Percentiles rank a stretch among this genome's conserved stretches.
Evolutionary conservation across 2,329 filamentous ascomycete species (phyloP).

Genomic region (Laburnicola sp.): DNA sequence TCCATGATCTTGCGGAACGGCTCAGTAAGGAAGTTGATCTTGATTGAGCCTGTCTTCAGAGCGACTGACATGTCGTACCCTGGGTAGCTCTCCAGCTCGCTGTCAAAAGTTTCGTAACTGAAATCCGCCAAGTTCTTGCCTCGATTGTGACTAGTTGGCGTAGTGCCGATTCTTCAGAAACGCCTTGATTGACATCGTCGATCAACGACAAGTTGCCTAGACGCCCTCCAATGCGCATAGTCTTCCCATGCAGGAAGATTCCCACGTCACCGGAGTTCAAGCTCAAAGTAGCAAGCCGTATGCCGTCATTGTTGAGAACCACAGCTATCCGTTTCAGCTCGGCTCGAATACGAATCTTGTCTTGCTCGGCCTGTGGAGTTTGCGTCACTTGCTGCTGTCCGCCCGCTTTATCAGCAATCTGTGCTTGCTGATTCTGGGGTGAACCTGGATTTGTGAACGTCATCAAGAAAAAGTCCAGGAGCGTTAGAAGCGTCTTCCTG

Average conservation of each 20-base stretch:
- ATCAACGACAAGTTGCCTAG: slow-evolving; percentile 86
- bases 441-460: slow-evolving; percentile 76
- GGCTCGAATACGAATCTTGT: slow-evolving; percentile 90
- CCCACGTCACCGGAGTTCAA: slow-evolving; percentile 91
- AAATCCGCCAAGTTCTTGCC: slow-evolving; percentile 93
- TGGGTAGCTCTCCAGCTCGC: slow-evolving; percentile 75
- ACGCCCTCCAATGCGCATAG: slow-evolving; percentile 84
- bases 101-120: slow-evolving; percentile 93
- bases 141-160: slow-evolving; percentile 91
- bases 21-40: slow-evolving; percentile 95
- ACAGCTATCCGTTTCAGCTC: slow-evolving; percentile 91
- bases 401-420: slow-evolving; percentile 34
- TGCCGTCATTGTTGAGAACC: slow-evolving; percentile 96
- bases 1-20: slow-evolving; percentile 98
- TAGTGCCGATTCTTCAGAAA: slow-evolving; percentile 76
- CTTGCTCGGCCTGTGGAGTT: slow-evolving; percentile 52
- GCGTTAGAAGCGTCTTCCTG: slow-evolving; percentile 83
- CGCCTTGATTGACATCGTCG: slow-evolving; percentile 91
- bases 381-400: slow-evolving; percentile 44
- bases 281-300: slow-evolving; percentile 87
- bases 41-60: slow-evolving; percentile 89
- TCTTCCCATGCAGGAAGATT: slow-evolving; percentile 81
- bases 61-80: slow-evolving; percentile 93
- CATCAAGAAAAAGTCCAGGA: slow-evolving; percentile 89
- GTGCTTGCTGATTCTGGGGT: slow-evolving; percentile 44